Conservation (phyloP, 2,329 filamentous ascomycete genomes). For the Xylariaceae sp. region DNA sequence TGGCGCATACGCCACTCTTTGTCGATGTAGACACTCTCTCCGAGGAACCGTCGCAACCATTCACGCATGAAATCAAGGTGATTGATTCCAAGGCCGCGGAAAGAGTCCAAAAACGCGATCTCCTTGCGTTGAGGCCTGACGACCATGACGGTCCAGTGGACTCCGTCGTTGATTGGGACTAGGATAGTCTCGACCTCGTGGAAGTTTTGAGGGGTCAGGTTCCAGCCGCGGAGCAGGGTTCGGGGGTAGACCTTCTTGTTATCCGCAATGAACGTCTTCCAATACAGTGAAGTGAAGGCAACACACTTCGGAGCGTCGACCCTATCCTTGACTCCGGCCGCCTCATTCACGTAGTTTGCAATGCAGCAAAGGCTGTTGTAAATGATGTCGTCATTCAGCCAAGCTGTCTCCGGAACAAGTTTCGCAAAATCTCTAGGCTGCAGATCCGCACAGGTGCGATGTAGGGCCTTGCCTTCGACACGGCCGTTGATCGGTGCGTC, state of each 20-base stretch:
- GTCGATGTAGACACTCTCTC: constrained; percentile 44
- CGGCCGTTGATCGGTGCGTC: constrained; percentile 12
- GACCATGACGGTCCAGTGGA: constrained; percentile 70
- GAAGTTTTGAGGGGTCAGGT: constrained; percentile 57
- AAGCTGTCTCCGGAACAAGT: constrained; percentile 52
- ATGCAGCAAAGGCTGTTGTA: constrained; percentile 62
- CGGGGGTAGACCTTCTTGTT: constrained; percentile 45
- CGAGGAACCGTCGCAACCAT: constrained; percentile 58
- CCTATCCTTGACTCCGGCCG: constrained; percentile 48
- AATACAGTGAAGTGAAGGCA: constrained; percentile 65
- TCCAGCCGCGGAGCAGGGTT: constrained; percentile 39
- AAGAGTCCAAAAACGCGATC: constrained; percentile 67
- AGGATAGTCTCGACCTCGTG: constrained; percentile 64
- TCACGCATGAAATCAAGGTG: constrained; percentile 42
- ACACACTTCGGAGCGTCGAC: constrained; percentile 55
- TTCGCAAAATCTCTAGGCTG: constrained; percentile 59
- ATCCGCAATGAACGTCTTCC: constrained; percentile 48
- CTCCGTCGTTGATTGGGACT: constrained; percentile 61
- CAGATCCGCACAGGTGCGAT: constrained; percentile 49
- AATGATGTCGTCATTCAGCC: constrained; percentile 76
- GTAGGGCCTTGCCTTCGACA: constrained; percentile 12
- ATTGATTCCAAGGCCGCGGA: constrained; percentile 41
- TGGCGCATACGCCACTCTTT: constrained; percentile 57
- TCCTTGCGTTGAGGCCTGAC: constrained; percentile 57
- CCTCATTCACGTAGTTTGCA: constrained; percentile 54